Percentiles rank a stretch among this genome's conserved stretches.
Evolutionary conservation across 2,329 filamentous ascomycete species (phyloP).

Genomic region (Samsoniella hepiali): DNA sequence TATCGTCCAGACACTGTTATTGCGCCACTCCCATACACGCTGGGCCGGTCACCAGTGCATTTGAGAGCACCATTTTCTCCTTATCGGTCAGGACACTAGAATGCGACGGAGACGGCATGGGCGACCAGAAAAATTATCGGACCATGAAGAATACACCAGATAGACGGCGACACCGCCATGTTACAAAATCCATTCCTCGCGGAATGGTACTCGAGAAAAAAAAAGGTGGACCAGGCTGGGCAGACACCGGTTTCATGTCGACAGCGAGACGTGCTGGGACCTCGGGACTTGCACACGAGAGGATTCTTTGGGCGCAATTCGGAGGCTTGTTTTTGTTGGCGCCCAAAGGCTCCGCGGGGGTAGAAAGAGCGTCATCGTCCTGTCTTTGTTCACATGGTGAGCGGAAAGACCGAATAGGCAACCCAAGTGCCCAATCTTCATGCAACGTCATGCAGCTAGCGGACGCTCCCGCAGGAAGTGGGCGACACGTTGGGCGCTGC

Average conservation of each 20-base stretch:
- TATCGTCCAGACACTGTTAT: not conserved
- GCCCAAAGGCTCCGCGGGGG: not conserved
- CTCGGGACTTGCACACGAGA: not conserved
- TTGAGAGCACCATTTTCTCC: not conserved
- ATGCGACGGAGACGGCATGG: slow-evolving; percentile 6
- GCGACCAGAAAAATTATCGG: slow-evolving; percentile 6
- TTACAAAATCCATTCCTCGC: slow-evolving; percentile 18
- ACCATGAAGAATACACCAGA: slow-evolving; percentile 8
- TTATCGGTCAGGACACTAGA: slow-evolving; percentile 3
- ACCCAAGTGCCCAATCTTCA: slow-evolving; percentile 5
- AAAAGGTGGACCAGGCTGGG: slow-evolving; percentile 7
- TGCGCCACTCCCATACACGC: not conserved
- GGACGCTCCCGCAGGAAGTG: slow-evolving; percentile 18
- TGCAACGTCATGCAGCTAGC: slow-evolving; percentile 14
- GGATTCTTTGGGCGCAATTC: not conserved
- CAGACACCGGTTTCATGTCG: slow-evolving; percentile 9
- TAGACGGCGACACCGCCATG: slow-evolving; percentile 20
- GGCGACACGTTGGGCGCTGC: slow-evolving; percentile 11
- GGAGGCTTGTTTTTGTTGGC: not conserved
- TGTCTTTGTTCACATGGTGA: slow-evolving; percentile 2
- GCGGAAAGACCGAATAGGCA: slow-evolving; percentile 8
- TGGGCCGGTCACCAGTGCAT: slow-evolving; percentile 10
- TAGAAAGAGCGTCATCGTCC: not conserved
- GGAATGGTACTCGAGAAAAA: slow-evolving; percentile 18
- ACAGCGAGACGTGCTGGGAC: not conserved